Evolutionary conservation across 305 asterid genomes (phyloP).

Genomic region (Withania somnifera): DNA sequence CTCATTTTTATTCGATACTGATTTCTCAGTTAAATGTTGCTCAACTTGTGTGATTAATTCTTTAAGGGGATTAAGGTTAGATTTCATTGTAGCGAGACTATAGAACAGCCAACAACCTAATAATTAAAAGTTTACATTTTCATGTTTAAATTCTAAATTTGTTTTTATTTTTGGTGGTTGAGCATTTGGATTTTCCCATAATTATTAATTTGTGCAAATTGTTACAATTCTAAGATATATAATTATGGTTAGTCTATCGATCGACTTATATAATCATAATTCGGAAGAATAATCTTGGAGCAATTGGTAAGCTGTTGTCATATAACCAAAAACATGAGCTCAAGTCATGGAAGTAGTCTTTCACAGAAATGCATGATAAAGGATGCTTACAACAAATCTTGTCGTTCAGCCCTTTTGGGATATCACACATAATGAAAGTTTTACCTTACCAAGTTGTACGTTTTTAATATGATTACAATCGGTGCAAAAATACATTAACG

Average conservation of each 20-base stretch:
- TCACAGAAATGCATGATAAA: too few species aligned
- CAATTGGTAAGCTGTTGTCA: too few species aligned
- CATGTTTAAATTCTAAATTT: background rate
- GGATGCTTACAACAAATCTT: too few species aligned
- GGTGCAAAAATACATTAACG: too few species aligned
- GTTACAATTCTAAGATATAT: background rate
- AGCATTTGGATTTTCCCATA: background rate
- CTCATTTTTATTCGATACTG: background rate
- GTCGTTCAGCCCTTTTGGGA: too few species aligned
- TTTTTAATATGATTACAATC: too few species aligned
- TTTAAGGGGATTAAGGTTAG: slow-evolving; percentile 17
- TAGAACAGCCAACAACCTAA: slow-evolving; percentile 20
- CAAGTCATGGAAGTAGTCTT: too few species aligned
- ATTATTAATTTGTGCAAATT: background rate
- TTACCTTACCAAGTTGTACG: too few species aligned
- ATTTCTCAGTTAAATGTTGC: background rate
- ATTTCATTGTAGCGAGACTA: slow-evolving; percentile 27
- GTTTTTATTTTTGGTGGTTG: slow-evolving; percentile 8
- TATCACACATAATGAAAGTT: too few species aligned
- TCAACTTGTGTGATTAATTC: background rate
- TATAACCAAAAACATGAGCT: too few species aligned
- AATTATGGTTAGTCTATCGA: background rate
- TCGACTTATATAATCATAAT: too few species aligned
- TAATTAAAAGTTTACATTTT: background rate
- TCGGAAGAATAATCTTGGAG: too few species aligned